Conservation (phyloP, 2,329 filamentous ascomycete genomes). For the Sporothrix pseudoabietina region DNA sequence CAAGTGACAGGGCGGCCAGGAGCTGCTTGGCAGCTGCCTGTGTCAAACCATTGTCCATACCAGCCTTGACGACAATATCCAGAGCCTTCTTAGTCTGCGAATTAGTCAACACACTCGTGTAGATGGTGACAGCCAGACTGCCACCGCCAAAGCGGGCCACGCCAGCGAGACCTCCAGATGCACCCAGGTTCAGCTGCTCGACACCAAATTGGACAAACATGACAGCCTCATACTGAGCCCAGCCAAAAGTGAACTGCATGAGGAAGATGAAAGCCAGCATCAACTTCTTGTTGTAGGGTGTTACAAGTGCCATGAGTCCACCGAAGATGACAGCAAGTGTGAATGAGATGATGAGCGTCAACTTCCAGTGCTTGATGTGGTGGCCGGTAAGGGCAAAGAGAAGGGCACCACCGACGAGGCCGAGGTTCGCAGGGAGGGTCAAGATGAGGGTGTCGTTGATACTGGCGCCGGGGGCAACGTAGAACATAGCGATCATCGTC, state of each 20-base stretch:
- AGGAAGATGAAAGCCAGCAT: conserved; percentile 54
- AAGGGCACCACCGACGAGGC: conserved; percentile 47
- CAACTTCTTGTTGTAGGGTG: conserved; percentile 48
- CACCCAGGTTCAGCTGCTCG: conserved; percentile 51
- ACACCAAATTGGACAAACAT: conserved; percentile 53
- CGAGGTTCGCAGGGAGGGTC: conserved; percentile 50
- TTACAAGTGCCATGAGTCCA: conserved; percentile 47
- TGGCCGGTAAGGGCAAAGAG: conserved; percentile 47
- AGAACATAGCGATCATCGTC: conserved; percentile 51
- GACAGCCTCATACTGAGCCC: conserved; percentile 52
- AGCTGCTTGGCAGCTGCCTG: conserved; percentile 40
- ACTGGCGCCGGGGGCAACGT: conserved; percentile 42
- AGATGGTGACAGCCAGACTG: conserved; percentile 46
- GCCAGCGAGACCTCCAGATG: conserved; percentile 48
- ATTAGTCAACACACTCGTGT: conserved; percentile 48
- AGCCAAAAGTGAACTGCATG: conserved; percentile 49
- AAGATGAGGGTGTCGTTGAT: conserved; percentile 44
- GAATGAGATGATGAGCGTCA: conserved; percentile 48
- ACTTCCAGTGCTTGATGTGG: conserved; percentile 51
- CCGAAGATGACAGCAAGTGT: conserved; percentile 53
- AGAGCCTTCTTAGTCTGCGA: conserved; percentile 40
- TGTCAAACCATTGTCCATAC: conserved; percentile 41
- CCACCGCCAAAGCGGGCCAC: conserved; percentile 49
- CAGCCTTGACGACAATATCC: conserved; percentile 43
- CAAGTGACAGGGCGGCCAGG: conserved; percentile 39